Base-by-base conservation (phyloP, 2,329 filamentous ascomycete species). In the Lachnellula cervina region DNA sequence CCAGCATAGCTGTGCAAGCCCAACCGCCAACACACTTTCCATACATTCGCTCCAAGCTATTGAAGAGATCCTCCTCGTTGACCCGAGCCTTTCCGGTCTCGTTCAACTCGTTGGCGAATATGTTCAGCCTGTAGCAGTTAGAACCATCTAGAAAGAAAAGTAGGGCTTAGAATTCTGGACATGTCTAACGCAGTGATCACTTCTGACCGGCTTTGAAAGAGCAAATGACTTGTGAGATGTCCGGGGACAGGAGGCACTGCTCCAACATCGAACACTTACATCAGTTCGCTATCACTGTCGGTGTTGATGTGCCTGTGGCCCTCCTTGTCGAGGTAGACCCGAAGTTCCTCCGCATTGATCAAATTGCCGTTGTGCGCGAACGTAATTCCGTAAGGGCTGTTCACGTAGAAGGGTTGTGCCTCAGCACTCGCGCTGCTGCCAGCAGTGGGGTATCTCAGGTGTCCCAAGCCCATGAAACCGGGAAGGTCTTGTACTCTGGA, bases 331-430 rank as follows among this genome's bases (percentile, higher is more conserved):
- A 74, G 63, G 64, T 82, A 86, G 58, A 76, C 71, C 67, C 81
- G 83, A 43, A 91, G 74, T 52, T 87, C 82, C 1, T 80, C 79
- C 0, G 87, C 84, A 68, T 90, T 90, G 76, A 95, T 89, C 47
- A 96, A 78, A 73, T 96, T 96, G 58, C 92, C 91, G 68, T 96
- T 96, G 74, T 94, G 87, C 21, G 86, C 82, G 69, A 94, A 81
- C 67, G 81, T 88, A 65, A 95, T 87, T 48, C 90, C 90, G 69
- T 90, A 94, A 1, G 89, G 90, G 56, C 81, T 82, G 76, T 96
- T 96, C 66, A 94, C 90, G 69, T 94, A 96, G 72, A 97, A 96
- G 0, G 92, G 92, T 73, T 96, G 91, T 11, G 90, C 89, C 73
- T 96, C 90, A 7, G 90, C 86, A 67, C 90, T 93, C 56, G 83